Evolutionary conservation across 257 asterid genomes (phyloP), one percentile per base, ranked within the genome.

Genomic region (Voacanga thouarsii): DNA sequence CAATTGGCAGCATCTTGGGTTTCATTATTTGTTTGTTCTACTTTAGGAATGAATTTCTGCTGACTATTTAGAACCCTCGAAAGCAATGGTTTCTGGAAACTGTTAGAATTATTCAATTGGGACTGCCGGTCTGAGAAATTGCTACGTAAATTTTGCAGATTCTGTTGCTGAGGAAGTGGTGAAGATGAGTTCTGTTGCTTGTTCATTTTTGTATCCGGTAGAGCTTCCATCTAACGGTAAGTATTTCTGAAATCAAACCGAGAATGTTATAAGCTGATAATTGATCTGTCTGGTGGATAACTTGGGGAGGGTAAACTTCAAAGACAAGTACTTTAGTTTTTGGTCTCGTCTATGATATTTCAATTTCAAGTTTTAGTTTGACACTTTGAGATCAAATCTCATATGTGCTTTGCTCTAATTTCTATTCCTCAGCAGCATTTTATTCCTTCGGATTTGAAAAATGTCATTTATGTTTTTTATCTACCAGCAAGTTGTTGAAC

Each of bases 151-250:
- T 71, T 61, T 73, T 78, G 69, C 89, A 92, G 97, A 86, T 63
- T 80, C 79, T 80, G 81, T 75, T 72, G 94, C 89, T 45, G 94
- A 82, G 80, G 96, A 92, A 81, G 94, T 90, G 73, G 72, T 86
- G 85, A 90, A 87, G 78, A 92, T 85, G 94, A 92, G 75, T 81
- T 60, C 91, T 21, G 7, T 77, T 92, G 94, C 94, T 75, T 96
- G 89, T 86, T 90, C 99, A 14, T 96, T 91, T 87, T 37, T 81
- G 78, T 93, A 85, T 84, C 99, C 99, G 2, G 79, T 81, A 56
- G 89, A 84, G 78, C 61, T 90, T 82, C 92, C 97, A 79, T 81
- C 92, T 21, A 80, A 89, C 93, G 99, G 99, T 93, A 84, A 82
- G 87, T 65, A 30, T 47, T 81, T 80, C 19, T 28, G 69, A 56